These are phyloP conservation scores for Claviceps sp. DNA, from an alignment of 2,329 filamentous ascomycete genomes.

Conservation along the genomic window DNA sequence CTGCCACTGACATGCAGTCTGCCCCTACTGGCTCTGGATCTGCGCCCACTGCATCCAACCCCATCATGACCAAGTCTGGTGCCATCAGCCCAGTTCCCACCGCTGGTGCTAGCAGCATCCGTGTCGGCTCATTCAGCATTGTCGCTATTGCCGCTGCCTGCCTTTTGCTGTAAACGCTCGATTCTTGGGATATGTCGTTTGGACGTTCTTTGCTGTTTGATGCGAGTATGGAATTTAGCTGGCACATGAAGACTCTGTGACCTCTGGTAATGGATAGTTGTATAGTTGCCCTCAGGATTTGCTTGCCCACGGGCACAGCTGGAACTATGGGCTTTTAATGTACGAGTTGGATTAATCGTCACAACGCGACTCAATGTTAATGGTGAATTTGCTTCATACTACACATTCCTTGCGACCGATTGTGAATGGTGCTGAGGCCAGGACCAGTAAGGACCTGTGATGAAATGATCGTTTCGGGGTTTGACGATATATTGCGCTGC, in stretches of 20 bases:
- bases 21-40: not conserved
- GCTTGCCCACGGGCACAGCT: constrained; percentile 11
- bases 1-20: not conserved
- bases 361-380: not conserved
- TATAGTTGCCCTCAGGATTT: constrained; percentile 14
- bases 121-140: constrained; percentile 25
- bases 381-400: no score
- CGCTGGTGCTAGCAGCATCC: constrained; percentile 16
- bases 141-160: constrained; percentile 27
- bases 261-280: constrained; percentile 11
- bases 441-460: not conserved
- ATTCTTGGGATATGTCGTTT: not conserved
- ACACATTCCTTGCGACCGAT: not conserved
- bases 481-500: no score
- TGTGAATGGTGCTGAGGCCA: not conserved
- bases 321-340: constrained; percentile 2
- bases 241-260: constrained; percentile 7
- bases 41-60: not conserved
- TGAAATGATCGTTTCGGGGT: no score
- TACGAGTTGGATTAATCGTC: not conserved
- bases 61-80: constrained; percentile 5
- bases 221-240: not conserved
- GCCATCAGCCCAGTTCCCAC: constrained; percentile 5
- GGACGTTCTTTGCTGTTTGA: not conserved
- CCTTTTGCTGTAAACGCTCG: constrained; percentile 28